These are phyloP conservation scores for Lentinula aciculospora DNA, from an alignment of 768 basidiomycete genomes.

Conservation along the genomic window DNA sequence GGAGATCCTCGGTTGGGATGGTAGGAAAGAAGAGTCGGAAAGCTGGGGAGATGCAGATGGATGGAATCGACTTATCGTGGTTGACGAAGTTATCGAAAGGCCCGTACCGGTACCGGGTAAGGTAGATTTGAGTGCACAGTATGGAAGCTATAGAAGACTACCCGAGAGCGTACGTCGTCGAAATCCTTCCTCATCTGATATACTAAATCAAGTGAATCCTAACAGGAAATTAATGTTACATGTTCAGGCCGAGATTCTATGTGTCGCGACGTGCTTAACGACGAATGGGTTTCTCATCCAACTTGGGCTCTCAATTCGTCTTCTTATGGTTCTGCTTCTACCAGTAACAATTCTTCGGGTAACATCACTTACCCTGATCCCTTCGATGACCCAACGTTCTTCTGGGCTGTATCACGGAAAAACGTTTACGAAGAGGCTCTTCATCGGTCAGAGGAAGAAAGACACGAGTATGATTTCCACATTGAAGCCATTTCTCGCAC, in stretches of 20 bases:
- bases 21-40: constrained; percentile 43
- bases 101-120: constrained; percentile 44
- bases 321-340: background rate
- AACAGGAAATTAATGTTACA: constrained; percentile 76
- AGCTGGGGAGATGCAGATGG: constrained; percentile 20
- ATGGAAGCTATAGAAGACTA: constrained; percentile 88
- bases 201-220: background rate
- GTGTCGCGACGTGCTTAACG: constrained; percentile 94
- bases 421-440: constrained; percentile 96
- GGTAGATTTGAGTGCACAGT: constrained; percentile 63
- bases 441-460: constrained; percentile 94
- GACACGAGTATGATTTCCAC: constrained; percentile 98
- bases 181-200: background rate
- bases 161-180: constrained; percentile 61
- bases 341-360: background rate
- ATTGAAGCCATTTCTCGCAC: constrained; percentile 93
- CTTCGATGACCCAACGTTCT: constrained; percentile 82
- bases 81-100: constrained; percentile 27
- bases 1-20: constrained; percentile 85
- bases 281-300: constrained; percentile 98
- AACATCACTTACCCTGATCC: constrained; percentile 3
- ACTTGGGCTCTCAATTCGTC: constrained; percentile 55
- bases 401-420: constrained; percentile 78
- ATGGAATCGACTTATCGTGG: constrained; percentile 46
- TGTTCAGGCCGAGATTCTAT: constrained; percentile 97